Base-by-base conservation (phyloP, 2,329 filamentous ascomycete genomes). In the Monosporascus sp. region DNA sequence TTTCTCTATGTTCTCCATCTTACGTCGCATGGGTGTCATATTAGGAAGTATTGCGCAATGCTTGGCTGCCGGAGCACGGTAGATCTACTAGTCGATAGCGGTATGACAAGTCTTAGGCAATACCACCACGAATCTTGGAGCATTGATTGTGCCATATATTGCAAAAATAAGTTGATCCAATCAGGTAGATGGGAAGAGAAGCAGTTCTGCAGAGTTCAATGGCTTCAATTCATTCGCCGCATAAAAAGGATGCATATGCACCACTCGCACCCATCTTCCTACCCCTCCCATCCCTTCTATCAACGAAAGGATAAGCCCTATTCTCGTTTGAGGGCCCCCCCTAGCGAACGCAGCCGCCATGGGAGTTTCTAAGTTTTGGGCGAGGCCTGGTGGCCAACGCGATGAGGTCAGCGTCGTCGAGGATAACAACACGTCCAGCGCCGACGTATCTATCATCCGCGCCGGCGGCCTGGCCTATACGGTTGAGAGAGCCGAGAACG, bases 401-500 rank as follows among this genome's bases (percentile, higher is more conserved):
- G 49, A 50, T 1, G 54, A 58, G 42, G 51, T 55, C 5, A 48
- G 44, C 27, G 51, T 50, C 34, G 24, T 18, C n/a, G 56, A 54
- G 17, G 38, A 48, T 36, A 17, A 18, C 15, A 49, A 57, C 46
- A 51, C 48, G 18, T 63, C 57, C 22, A 54, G 41, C 11, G 57
- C 57, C 47, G 61, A 65, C 15, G 22, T 62, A 14, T 62, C 62
- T 7, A 51, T 67, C 44, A 56, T 67, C 25, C 61, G 54, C 47
- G 65, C 66, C 36, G 64, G 65, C 31, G 49, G 60, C 9, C 61
- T 67, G 7, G 55, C 62, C 17, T 67, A 64, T 42, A 65, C 61
- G 3, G 45, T 58, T 15, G 62, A 57, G 34, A 61, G 60, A 39
- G 63, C 62, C 6, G 55, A 62, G 24, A 83, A 83, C 60, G 73